Evolutionary conservation across 192 early-diverging fungal genomes (phyloP).

Genomic region (Coemansia aciculifera): DNA sequence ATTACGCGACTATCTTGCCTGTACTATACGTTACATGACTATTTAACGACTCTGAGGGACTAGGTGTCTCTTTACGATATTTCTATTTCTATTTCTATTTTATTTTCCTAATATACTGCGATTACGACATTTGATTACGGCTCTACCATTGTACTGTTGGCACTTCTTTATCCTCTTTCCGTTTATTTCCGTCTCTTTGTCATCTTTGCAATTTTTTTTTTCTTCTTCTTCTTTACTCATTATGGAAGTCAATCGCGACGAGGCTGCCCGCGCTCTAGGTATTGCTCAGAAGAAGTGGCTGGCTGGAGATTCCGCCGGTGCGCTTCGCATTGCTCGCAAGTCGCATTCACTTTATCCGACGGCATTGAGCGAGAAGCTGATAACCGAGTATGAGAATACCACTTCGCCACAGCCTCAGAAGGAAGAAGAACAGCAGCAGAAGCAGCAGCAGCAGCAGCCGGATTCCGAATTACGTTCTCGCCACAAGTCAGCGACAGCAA

Average conservation of each 20-base stretch:
- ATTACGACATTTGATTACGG: background rate
- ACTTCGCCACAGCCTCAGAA: background rate
- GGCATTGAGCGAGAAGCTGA: conserved; percentile 58
- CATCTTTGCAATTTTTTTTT: conserved; percentile 6
- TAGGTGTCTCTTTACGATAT: background rate
- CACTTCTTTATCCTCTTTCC: background rate
- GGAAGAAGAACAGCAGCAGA: background rate
- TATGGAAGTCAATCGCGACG: conserved; percentile 88
- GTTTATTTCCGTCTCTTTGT: background rate
- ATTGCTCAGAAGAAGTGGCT: conserved; percentile 74
- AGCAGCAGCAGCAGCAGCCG: background rate
- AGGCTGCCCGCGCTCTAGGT: conserved; percentile 72
- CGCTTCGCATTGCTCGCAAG: conserved; percentile 84
- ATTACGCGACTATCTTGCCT: background rate
- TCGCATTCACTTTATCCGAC: conserved; percentile 78
- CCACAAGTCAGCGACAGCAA: background rate
- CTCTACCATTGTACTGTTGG: background rate
- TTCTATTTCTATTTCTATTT: background rate
- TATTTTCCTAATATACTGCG: background rate
- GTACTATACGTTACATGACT: background rate
- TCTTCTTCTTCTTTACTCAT: background rate
- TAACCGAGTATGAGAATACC: conserved; percentile 39
- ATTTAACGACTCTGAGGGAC: background rate
- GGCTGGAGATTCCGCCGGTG: conserved; percentile 65
- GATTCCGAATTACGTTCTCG: conserved; percentile 11